Conservation (phyloP, 176 grass and related monocot genomes). For the Lolium rigidum region DNA sequence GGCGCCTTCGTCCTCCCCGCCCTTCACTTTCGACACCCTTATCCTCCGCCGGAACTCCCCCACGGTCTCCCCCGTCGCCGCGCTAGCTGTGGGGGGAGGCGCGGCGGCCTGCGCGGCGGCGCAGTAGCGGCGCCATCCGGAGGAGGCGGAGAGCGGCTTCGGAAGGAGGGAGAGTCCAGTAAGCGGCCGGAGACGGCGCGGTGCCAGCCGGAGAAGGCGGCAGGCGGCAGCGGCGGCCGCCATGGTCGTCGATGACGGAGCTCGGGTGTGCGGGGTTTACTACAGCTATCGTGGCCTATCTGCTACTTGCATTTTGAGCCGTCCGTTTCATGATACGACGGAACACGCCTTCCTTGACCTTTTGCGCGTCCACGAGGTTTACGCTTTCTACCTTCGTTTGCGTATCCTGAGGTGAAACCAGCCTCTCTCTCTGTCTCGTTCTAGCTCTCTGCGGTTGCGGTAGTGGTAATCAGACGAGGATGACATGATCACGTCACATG, state of each 20-base stretch:
- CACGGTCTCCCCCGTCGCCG: slow-evolving; percentile 50
- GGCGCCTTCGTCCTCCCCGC: slow-evolving; percentile 66
- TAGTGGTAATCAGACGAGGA: not conserved
- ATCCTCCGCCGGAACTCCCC: slow-evolving; percentile 72
- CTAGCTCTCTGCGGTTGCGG: not conserved
- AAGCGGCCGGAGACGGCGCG: slow-evolving; percentile 27
- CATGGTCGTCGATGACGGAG: slow-evolving; percentile 15
- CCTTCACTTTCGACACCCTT: slow-evolving; percentile 75
- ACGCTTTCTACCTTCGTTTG: not conserved
- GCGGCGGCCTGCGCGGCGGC: slow-evolving; percentile 48
- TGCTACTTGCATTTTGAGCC: slow-evolving; percentile 38
- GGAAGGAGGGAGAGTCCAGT: not conserved
- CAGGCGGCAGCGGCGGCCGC: slow-evolving; percentile 49
- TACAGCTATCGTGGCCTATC: slow-evolving; percentile 44
- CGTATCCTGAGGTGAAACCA: not conserved
- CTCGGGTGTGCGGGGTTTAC: not conserved
- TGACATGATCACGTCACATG: slow-evolving; percentile 6
- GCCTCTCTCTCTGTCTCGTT: not conserved
- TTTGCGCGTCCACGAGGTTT: accelerated
- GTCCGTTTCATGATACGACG: slow-evolving; percentile 15
- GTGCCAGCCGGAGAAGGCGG: slow-evolving; percentile 44
- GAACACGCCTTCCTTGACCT: not conserved
- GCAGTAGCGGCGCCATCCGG: slow-evolving; percentile 51
- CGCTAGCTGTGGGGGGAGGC: slow-evolving; percentile 27
- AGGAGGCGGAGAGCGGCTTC: slow-evolving; percentile 17